Evolutionary conservation across 306 rosid species (phyloP), one percentile per base, ranked within the genome.

Genomic region (Rosa lucieae): DNA sequence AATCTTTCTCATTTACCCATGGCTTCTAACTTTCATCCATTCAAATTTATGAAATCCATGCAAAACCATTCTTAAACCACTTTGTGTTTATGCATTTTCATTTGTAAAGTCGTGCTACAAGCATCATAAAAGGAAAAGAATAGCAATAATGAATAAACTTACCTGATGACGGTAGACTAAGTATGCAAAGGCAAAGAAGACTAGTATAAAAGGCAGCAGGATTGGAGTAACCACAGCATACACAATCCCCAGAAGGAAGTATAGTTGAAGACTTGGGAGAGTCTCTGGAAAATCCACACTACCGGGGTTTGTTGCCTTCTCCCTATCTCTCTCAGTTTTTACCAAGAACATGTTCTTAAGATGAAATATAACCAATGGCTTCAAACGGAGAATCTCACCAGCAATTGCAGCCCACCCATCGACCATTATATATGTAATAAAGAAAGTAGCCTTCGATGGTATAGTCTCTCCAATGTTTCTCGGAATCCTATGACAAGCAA

Each of bases 381-480:
- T 95, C 82, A 95, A 84, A 40, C 99, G 92, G 78, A 95, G 99
- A 84, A 95, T 93, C 88, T 95, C 99, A 39, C 96, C 77, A 14
- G 99, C 99, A 81, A 93, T 84, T 72, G 97, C 98, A 67, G 99
- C 99, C 99, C 99, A 95, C 39, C 99, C 99, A 74, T 95, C 99
- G 76, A 95, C 88, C 99, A 95, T 95, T 87, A 95, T 95, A 77
- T 91, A 95, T 10, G 99, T 95, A 74, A 95, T 95, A 80, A 95
- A 95, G 88, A 95, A 95, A n/a, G 99, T 93, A 70, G 99, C 99
- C 86, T 93, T 95, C 86, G 86, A 89, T 23, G 99, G 99, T 90
- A 95, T 95, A 43, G 99, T 89, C 81, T 93, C 97, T 78, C 99
- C 99, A 66, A 95, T 95, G 32, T 91, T 95, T 86, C 93, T 92